A percentile compares a stretch with the other conserved stretches of the same genome.
Evolutionary conservation across 805 yeast genomes (phyloP).

Genomic region (Wickerhamiella kazuoi): DNA sequence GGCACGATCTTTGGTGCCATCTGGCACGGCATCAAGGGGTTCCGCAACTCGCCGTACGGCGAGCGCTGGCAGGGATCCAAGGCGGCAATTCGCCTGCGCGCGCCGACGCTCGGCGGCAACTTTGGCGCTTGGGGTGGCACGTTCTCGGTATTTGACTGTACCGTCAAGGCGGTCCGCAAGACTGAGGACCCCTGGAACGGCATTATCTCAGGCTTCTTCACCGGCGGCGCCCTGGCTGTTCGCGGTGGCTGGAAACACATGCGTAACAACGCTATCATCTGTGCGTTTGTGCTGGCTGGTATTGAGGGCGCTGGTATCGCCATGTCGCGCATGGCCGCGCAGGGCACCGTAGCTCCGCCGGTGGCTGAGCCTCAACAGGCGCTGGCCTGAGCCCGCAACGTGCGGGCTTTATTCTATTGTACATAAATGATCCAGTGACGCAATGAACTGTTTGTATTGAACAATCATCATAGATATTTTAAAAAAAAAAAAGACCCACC

Average conservation of each 20-base stretch:
- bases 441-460: no score
- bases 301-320: slow-evolving; percentile 97
- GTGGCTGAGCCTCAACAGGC: background rate
- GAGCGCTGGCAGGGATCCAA: slow-evolving; percentile 84
- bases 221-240: slow-evolving; percentile 94
- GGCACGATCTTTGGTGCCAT: slow-evolving; percentile 97
- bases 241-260: slow-evolving; percentile 99
- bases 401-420: background rate
- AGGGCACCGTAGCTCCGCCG: background rate
- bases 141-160: slow-evolving; percentile 88
- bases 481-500: no score
- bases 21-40: slow-evolving; percentile 98
- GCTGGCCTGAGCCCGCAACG: background rate
- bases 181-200: slow-evolving; percentile 99
- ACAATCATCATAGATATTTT: no score
- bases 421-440: no score
- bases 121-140: slow-evolving; percentile 99
- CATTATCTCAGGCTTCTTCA: slow-evolving; percentile 90
- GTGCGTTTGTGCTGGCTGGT: slow-evolving; percentile 92
- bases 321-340: slow-evolving; percentile 50
- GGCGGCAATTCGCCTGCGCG: slow-evolving; percentile 83
- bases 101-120: slow-evolving; percentile 97
- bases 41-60: slow-evolving; percentile 90
- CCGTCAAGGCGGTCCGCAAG: slow-evolving; percentile 85
- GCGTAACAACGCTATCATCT: slow-evolving; percentile 87